phyloP scores from a whole-genome alignment of 176 grass and related monocot species.

The Saccharum spontaneum region DNA sequence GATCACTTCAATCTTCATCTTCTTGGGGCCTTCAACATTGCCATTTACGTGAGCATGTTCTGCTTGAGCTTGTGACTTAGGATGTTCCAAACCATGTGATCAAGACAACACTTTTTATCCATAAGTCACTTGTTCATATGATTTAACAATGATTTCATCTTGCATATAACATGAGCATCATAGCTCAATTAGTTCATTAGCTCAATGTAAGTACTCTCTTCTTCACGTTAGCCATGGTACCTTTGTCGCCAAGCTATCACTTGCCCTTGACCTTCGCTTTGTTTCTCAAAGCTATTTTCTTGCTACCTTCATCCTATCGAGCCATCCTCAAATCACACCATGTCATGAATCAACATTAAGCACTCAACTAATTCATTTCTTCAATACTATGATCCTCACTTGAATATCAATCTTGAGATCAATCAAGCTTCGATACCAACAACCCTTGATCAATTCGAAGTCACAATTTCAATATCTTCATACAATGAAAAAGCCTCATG shows the following conservation, averaged over 20 bases:
- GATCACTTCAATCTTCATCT: background rate
- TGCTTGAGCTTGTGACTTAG: background rate
- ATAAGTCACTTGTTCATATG: background rate
- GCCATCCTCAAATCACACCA: background rate
- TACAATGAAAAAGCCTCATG: background rate
- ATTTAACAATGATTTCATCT: background rate
- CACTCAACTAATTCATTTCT: background rate
- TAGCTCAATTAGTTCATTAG: background rate
- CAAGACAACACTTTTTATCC: too few species aligned
- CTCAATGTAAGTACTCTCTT: background rate
- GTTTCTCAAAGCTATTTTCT: background rate
- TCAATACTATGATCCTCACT: background rate
- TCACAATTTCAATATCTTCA: background rate
- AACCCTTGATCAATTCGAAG: background rate
- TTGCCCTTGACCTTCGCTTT: background rate
- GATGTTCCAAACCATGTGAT: too few species aligned
- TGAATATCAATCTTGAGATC: background rate
- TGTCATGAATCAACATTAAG: background rate
- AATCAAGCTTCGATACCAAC: background rate
- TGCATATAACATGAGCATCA: background rate
- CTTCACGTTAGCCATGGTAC: background rate
- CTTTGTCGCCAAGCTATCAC: background rate
- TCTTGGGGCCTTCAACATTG: background rate
- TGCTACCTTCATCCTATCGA: background rate
- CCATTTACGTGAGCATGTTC: background rate